Conservation (phyloP, 2,329 filamentous ascomycete genomes). For the Gremmenia infestans region DNA sequence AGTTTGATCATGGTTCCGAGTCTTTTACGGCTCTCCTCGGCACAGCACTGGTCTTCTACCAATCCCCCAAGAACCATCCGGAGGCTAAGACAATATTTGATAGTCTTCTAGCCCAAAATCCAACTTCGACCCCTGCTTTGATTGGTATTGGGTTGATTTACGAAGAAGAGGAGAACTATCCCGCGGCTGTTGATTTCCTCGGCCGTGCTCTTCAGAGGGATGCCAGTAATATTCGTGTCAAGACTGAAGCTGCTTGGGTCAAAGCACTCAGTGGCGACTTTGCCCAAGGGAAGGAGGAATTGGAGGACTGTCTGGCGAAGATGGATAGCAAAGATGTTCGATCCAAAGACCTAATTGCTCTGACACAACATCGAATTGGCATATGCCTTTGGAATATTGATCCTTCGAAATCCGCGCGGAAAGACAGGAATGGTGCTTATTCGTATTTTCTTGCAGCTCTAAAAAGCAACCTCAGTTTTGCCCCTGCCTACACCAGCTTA, state of each 20-base stretch:
- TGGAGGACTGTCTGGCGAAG: conserved; percentile 64
- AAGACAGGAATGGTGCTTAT: conserved; percentile 78
- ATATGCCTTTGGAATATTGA: conserved; percentile 84
- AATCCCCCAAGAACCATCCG: conserved; percentile 81
- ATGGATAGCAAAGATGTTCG: conserved; percentile 58
- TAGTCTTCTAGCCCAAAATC: conserved; percentile 69
- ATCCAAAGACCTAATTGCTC: conserved; percentile 69
- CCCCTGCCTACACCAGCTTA: conserved; percentile 85
- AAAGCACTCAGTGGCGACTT: conserved; percentile 78
- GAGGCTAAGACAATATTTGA: conserved; percentile 88
- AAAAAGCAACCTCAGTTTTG: conserved; percentile 81
- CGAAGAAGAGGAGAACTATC: conserved; percentile 88
- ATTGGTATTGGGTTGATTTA: conserved; percentile 88
- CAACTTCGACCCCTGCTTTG: conserved; percentile 71
- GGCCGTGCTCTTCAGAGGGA: conserved; percentile 71
- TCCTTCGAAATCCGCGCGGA: conserved; percentile 66
- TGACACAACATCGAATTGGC: conserved; percentile 82
- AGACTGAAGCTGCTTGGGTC: conserved; percentile 88
- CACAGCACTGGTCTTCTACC: conserved; percentile 85
- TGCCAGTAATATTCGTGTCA: conserved; percentile 68
- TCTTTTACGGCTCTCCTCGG: conserved; percentile 72
- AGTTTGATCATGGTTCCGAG: conserved; percentile 65
- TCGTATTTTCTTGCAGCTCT: conserved; percentile 76
- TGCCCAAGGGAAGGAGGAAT: conserved; percentile 57
- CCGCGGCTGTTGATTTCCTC: conserved; percentile 75